phyloP scores from a whole-genome alignment of 345 rosid genomes.

The Acer negundo region DNA sequence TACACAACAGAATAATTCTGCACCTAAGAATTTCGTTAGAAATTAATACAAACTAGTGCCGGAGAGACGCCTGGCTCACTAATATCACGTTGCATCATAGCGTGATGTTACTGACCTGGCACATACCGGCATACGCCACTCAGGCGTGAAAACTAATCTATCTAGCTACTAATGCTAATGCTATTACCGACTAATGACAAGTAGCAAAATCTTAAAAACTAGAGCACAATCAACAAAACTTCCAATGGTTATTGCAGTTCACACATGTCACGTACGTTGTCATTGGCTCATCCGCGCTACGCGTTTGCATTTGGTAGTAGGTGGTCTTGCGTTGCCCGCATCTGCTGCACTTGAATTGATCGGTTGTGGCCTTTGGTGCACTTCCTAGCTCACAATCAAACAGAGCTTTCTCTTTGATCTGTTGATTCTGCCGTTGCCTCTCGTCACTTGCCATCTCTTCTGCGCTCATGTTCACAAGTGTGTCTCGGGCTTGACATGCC shows the following conservation, averaged over 20 bases:
- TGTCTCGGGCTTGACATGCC: constrained; percentile 41
- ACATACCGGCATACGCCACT: too few relatives aligned
- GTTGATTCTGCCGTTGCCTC: constrained; percentile 39
- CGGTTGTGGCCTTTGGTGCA: constrained; percentile 45
- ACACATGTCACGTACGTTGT: constrained; percentile 55
- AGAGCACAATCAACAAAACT: constrained; percentile 36
- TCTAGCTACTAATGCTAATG: neutral
- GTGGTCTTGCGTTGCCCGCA: constrained; percentile 45
- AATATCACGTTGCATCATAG: neutral
- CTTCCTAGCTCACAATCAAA: constrained; percentile 36
- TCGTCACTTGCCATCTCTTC: constrained; percentile 59
- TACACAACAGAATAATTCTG: too few relatives aligned
- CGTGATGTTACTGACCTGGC: neutral
- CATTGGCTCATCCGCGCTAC: constrained; percentile 69
- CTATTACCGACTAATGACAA: neutral
- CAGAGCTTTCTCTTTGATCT: constrained; percentile 45
- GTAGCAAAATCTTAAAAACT: neutral
- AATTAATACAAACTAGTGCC: neutral
- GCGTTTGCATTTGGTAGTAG: constrained; percentile 53
- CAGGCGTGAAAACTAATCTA: neutral
- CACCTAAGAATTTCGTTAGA: neutral
- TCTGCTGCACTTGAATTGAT: constrained; percentile 51
- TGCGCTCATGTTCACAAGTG: constrained; percentile 35
- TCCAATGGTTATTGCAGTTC: constrained; percentile 54
- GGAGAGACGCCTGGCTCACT: neutral